Evolutionary conservation across 2,329 filamentous ascomycete species (phyloP).

Genomic region (Diplodia scrobiculata): DNA sequence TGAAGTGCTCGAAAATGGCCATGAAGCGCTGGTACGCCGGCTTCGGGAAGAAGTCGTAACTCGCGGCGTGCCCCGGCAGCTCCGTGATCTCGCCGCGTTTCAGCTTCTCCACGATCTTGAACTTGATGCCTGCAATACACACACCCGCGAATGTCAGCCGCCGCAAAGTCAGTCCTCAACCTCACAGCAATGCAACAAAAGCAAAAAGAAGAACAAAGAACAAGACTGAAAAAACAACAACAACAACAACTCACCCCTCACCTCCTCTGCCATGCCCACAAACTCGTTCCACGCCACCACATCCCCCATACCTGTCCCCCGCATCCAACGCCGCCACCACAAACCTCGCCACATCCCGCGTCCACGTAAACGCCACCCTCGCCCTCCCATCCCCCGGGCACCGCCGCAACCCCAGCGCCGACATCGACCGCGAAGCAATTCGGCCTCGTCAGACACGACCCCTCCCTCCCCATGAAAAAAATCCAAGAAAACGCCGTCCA

Average conservation of each 20-base stretch:
- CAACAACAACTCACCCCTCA: background rate
- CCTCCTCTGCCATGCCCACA: slow-evolving; percentile 29
- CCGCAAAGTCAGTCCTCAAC: no score
- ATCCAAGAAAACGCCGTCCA: slow-evolving; percentile 39
- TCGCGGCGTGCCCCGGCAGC: slow-evolving; percentile 29
- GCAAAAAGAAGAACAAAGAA: background rate
- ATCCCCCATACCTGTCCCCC: slow-evolving; percentile 28
- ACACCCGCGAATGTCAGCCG: background rate
- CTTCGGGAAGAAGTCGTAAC: slow-evolving; percentile 34
- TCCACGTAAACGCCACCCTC: slow-evolving; percentile 53
- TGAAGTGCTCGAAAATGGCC: slow-evolving; percentile 14
- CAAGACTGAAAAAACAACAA: no score
- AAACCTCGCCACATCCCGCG: slow-evolving; percentile 53
- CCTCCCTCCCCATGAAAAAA: slow-evolving; percentile 32
- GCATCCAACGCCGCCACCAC: slow-evolving; percentile 49
- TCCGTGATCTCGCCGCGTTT: slow-evolving; percentile 31
- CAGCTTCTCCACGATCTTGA: slow-evolving; percentile 33
- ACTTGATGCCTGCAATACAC: slow-evolving; percentile 30
- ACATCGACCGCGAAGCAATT: slow-evolving; percentile 32
- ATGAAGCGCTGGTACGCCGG: slow-evolving; percentile 20
- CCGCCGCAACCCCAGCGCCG: slow-evolving; percentile 43
- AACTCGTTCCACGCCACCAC: slow-evolving; percentile 32
- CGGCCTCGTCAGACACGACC: slow-evolving; percentile 12
- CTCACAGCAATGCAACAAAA: background rate
- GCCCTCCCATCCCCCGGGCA: slow-evolving; percentile 54